Percentiles rank a stretch among this genome's conserved stretches.
Evolutionary conservation across 1,139 yeast genomes (phyloP).

Genomic region (Blastobotrys niveus): DNA sequence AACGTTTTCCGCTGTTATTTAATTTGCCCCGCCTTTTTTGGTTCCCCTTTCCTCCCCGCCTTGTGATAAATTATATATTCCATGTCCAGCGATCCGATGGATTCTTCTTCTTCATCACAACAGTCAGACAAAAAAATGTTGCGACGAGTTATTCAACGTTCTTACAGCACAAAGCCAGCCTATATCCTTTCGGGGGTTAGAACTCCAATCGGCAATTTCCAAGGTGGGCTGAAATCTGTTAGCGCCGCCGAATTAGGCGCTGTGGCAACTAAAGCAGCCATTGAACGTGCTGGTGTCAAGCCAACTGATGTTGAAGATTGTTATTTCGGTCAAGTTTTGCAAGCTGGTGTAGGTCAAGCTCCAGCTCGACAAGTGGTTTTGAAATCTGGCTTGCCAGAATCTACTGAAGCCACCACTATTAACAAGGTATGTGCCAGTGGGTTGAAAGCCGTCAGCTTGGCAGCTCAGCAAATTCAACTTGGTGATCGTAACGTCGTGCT

Average conservation of each 20-base stretch:
- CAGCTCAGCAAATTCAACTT: slow-evolving; percentile 49
- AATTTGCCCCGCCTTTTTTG: no score
- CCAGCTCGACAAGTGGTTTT: slow-evolving; percentile 61
- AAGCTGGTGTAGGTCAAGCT: slow-evolving; percentile 56
- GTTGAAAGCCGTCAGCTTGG: slow-evolving; percentile 50
- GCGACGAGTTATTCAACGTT: slow-evolving; percentile 10
- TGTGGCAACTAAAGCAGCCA: slow-evolving; percentile 51
- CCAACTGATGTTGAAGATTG: slow-evolving; percentile 49
- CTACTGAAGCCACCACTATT: slow-evolving; percentile 51
- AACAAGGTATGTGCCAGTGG: slow-evolving; percentile 63
- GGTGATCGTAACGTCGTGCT: slow-evolving; percentile 52
- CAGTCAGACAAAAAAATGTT: background rate
- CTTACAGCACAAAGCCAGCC: no score
- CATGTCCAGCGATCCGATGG: no score
- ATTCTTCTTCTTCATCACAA: background rate
- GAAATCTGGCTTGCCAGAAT: slow-evolving; percentile 51
- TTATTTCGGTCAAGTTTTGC: slow-evolving; percentile 53
- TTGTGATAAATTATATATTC: no score
- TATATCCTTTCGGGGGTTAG: slow-evolving; percentile 52
- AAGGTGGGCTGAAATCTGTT: slow-evolving; percentile 47
- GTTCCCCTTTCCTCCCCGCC: no score
- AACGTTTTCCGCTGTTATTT: no score
- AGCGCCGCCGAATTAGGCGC: slow-evolving; percentile 53
- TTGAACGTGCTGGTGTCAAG: slow-evolving; percentile 48
- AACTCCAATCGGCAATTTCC: slow-evolving; percentile 57